Evolutionary conservation across 2,329 filamentous ascomycete genomes (phyloP), one percentile per base, ranked within the genome.

Genomic region (Cordyceps fumosorosea): DNA sequence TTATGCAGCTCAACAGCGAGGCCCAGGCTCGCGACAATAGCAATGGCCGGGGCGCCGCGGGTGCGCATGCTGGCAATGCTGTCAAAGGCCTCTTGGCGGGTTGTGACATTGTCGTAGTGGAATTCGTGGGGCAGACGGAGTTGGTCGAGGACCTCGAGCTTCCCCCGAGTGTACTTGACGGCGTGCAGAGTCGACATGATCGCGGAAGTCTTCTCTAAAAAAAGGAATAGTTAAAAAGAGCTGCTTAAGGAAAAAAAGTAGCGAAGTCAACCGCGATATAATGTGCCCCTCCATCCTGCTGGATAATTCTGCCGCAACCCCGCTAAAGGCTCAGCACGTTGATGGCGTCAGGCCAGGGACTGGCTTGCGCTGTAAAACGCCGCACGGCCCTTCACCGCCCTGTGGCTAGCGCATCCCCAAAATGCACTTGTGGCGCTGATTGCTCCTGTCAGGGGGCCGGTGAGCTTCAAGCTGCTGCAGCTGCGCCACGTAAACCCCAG

Each of bases 21-120:
- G 2, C 90, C 88, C 40, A 99, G 83, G 22, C 90, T 90, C 24
- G 95, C 95, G n/a, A 99, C 95, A 66, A 99, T 98, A 51, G 95
- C 95, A 73, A 99, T 99, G 52, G 95, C 95, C 0, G 95, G 95
- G 5, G 95, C 95, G 40, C 76, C 91, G 69, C 90, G 86, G 7
- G 88, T 86, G 55, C 86, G 78, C 90, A 95, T 95, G 18, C 89
- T 83, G 68, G 86, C 87, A 76, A 95, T 95, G 69, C 89, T 90
- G 72, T 91, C 87, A 77, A 91, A 95, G 44, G 89, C 90, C 75
- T 91, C 88, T 68, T 88, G 83, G 65, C 86, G 84, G 12, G 84
- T 89, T 34, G 81, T 81, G 59, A 93, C 84, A 65, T 83, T 74
- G 69, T 93, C 89, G 73, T 93, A 95, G 73, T 90, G 84, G 70